Evolutionary conservation across 371 early-diverging fungal genomes (phyloP), one percentile per base, ranked within the genome.

Genomic region (Capniomyces stellatus): DNA sequence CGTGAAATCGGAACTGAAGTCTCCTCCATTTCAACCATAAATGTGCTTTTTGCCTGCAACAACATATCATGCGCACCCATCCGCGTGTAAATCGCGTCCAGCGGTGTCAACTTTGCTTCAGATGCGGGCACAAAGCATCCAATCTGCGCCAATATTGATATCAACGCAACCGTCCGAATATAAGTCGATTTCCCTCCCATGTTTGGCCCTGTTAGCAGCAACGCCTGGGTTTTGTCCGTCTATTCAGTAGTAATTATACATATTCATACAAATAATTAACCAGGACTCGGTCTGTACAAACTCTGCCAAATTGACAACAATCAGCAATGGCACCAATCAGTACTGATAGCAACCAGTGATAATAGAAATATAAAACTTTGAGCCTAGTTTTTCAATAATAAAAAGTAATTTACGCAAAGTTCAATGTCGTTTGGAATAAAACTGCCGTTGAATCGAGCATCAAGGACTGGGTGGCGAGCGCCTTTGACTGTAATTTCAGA

Each of bases 161-260:
- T 73, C 22, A 87, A 49, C 8, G 85, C 87, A 1, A 87, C 74
- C 39, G 82, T 81, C 43, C 88, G 77, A 25, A 87, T 72, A 57
- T 83, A 78, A 2, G 85, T 85, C 49, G 58, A 64, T 50, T 85
- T 87, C 29, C 94, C 94, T 28, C 88, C 89, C 84, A 91, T 89
- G 58, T 92, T 92, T 21, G 91, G 86, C 0, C 89, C 88, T 12
- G 83, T 85, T 28, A 86, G 53, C 2, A 83, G 59, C 63, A 79
- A 58, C 15, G 73, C 72, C 43, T 63, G 67, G 28, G 51, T 28
- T 46, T 52, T 13, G n/a, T 41, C 24, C 8, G 48, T 44, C 49
- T 23, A 42, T 8, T 46, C 54, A 0, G 41, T 24, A 4, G 15
- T 28, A 19, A 19, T 19, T 27, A 24, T 29, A 4, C 27, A 23